Evolutionary conservation across 2,329 filamentous ascomycete genomes (phyloP).

Genomic region (Botrytis pseudocinerea): DNA sequence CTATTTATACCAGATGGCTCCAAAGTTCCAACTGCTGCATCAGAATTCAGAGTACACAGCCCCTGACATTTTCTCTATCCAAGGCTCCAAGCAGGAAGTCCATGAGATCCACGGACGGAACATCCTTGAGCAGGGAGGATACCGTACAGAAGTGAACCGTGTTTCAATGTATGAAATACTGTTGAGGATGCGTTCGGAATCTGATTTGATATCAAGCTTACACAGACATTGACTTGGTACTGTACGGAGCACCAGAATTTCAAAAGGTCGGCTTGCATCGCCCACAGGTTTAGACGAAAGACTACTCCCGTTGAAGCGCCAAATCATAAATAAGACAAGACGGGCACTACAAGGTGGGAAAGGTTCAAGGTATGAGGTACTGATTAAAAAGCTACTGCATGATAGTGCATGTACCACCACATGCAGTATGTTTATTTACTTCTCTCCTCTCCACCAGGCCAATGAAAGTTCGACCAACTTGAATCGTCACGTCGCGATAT

Average conservation of each 20-base stretch:
- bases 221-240: not conserved
- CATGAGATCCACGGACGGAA: not conserved
- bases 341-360: not conserved
- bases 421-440: slow-evolving; percentile 12
- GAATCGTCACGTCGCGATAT: not conserved
- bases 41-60: not conserved
- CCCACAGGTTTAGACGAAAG: not conserved
- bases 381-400: slow-evolving; percentile 4
- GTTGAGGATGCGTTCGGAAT: not conserved
- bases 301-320: not conserved
- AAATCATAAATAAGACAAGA: not conserved
- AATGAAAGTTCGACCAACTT: not conserved
- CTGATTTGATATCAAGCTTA: not conserved
- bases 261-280: not conserved
- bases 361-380: not conserved
- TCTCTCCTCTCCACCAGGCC: not conserved
- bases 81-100: not conserved
- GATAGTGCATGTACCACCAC: not conserved
- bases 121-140: not conserved
- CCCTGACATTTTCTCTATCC: slow-evolving; percentile 1
- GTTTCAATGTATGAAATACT: slow-evolving; percentile 9
- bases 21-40: not conserved
- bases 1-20: not conserved
- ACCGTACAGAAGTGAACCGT: not conserved
- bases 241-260: not conserved